A percentile compares a stretch with the other conserved stretches of the same genome.
Evolutionary conservation across 2,329 filamentous ascomycete species (phyloP).

Genomic region (Trichoderma lentiforme): DNA sequence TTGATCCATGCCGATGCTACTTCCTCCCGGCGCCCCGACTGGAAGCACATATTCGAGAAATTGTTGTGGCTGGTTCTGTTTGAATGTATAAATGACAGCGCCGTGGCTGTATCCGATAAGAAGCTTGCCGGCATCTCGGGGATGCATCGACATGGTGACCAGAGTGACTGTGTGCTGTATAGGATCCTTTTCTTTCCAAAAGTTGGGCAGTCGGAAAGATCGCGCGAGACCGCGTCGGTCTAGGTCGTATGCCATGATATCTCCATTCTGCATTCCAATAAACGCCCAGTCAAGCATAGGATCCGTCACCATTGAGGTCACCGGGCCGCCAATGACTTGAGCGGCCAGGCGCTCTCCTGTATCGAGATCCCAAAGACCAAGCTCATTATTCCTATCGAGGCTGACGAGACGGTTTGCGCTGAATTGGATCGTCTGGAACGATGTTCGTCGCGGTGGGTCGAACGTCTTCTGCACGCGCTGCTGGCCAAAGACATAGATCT

Average conservation of each 20-base stretch:
- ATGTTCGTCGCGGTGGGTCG: constrained; percentile 66
- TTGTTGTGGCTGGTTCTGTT: constrained; percentile 74
- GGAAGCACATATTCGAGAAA: constrained; percentile 84
- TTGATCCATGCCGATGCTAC: constrained; percentile 59
- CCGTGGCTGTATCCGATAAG: constrained; percentile 89
- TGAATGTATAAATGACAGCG: constrained; percentile 89
- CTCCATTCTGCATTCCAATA: constrained; percentile 76
- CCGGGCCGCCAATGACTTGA: constrained; percentile 73
- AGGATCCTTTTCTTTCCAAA: constrained; percentile 75
- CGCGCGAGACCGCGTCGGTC: constrained; percentile 70
- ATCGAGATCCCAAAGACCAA: constrained; percentile 78
- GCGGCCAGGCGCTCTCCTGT: constrained; percentile 63
- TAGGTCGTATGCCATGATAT: constrained; percentile 88
- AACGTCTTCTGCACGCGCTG: constrained; percentile 75
- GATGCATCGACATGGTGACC: constrained; percentile 79
- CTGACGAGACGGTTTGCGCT: constrained; percentile 81
- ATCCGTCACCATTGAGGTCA: constrained; percentile 73
- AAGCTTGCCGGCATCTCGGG: constrained; percentile 86
- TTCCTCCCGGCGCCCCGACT: constrained; percentile 78
- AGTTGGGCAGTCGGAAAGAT: constrained; percentile 78
- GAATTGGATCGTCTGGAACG: constrained; percentile 77
- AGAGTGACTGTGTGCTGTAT: constrained; percentile 59
- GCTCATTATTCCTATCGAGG: constrained; percentile 80
- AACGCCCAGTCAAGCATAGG: constrained; percentile 93
- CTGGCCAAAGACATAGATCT: constrained; percentile 86